These are phyloP conservation scores for Claviceps spartinae DNA, from an alignment of 2,329 filamentous ascomycete genomes.

Conservation along the genomic window DNA sequence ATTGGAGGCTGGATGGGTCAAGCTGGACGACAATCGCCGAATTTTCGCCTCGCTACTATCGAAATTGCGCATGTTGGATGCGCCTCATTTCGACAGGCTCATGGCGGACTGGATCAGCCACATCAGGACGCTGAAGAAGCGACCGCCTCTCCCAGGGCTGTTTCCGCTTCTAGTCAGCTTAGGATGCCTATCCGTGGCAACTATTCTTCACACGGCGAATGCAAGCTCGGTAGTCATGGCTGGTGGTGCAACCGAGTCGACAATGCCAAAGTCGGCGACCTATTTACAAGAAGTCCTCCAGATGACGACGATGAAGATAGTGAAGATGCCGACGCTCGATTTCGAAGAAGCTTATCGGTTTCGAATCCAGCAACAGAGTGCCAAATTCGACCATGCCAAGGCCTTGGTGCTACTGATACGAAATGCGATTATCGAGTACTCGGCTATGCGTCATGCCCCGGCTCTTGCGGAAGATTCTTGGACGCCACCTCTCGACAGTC, in stretches of 20 bases:
- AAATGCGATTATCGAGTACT: slow-evolving; percentile 40
- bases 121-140: slow-evolving; percentile 37
- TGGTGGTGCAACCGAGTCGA: background rate
- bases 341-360: slow-evolving; percentile 50
- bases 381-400: slow-evolving; percentile 38
- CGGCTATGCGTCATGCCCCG: slow-evolving; percentile 22
- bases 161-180: slow-evolving; percentile 51
- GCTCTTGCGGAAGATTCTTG: slow-evolving; percentile 16
- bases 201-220: slow-evolving; percentile 21
- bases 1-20: slow-evolving; percentile 45
- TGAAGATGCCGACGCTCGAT: slow-evolving; percentile 30
- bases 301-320: slow-evolving; percentile 33
- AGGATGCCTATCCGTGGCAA: slow-evolving; percentile 44
- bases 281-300: slow-evolving; percentile 46
- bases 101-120: slow-evolving; percentile 54
- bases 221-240: slow-evolving; percentile 5
- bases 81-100: slow-evolving; percentile 53
- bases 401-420: slow-evolving; percentile 40
- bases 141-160: slow-evolving; percentile 38
- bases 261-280: slow-evolving; percentile 21
- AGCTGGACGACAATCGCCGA: slow-evolving; percentile 37
- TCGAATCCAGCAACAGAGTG: slow-evolving; percentile 45
- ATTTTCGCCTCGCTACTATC: slow-evolving; percentile 42
- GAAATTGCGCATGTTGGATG: slow-evolving; percentile 55
- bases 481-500: slow-evolving; percentile 29